Evolutionary conservation across 2,329 filamentous ascomycete genomes (phyloP), one percentile per base, ranked within the genome.

Genomic region (Colletotrichum abscissum): DNA sequence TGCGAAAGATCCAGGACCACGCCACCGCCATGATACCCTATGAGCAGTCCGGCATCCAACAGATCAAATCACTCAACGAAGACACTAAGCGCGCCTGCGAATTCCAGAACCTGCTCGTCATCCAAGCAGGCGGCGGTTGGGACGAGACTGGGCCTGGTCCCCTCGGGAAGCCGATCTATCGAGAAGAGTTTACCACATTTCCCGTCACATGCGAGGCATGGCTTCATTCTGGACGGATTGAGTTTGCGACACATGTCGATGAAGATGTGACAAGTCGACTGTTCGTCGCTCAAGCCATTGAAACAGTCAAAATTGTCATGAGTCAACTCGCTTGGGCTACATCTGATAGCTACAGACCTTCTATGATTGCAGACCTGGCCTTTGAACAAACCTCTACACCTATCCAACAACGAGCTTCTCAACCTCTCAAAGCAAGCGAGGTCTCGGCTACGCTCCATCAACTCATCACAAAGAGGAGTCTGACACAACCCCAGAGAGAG

Each of bases 61-160:
- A 49, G 7, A 78, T 79, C 26, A 42, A 67, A 7, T 30, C 46
- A 11, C n/a, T 78, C 3, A 71, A 63, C 12, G 33, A 66, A 7
- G 71, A 78, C 30, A 69, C 77, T 35, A 67, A 38, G 30, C 33
- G 52, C 16, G 60, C 22, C 22, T 78, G 78, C 28, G 64, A 76
- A 19, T 81, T 82, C 60, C 77, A 76, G 28, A 81, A 76, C 7
- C 38, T 82, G 16, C 69, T 82, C 7, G 79, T 82, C 11, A 77
- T 83, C 5, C 80, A 80, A 19, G 72, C 77, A 14, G 56, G 69
- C 2, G 67, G 77, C 12, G 52, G 52, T 2, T 69, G 69, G 65
- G 59, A 64, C 5, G 58, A 69, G 49, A 52, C 28, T 19, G 64
- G 69, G 5, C n/a, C 14, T 5, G 70, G 70, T 3, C 70, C 70